Conservation (phyloP, 2,329 filamentous ascomycete genomes). For the Sclerotinia glacialis region DNA sequence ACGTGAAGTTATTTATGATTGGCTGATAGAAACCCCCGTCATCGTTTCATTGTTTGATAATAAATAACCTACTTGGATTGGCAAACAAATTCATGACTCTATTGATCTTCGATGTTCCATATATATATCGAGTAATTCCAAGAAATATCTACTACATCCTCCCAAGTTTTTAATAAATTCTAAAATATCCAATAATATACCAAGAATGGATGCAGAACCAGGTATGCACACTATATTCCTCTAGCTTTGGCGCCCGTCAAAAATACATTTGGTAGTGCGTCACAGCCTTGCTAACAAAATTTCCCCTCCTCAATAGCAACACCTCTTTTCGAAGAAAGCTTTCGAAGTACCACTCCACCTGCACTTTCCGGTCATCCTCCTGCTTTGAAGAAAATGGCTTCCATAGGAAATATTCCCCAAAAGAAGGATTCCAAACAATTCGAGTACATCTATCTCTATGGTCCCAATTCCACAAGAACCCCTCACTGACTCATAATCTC, state of each 20-base stretch:
- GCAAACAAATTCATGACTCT: background rate
- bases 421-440: conserved; percentile 30
- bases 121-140: background rate
- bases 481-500: conserved; percentile 30
- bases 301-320: conserved; percentile 23
- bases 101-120: background rate
- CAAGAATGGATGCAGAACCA: conserved; percentile 16
- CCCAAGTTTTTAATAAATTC: background rate
- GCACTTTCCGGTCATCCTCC: conserved; percentile 34
- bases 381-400: conserved; percentile 37
- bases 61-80: background rate
- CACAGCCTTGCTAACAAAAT: conserved; percentile 27
- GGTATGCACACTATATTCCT: conserved; percentile 11
- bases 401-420: conserved; percentile 33
- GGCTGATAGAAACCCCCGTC: background rate
- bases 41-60: background rate
- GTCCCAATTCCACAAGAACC: background rate
- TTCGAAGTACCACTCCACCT: conserved; percentile 36
- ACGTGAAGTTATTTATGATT: background rate
- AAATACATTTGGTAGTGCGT: conserved; percentile 10
- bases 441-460: conserved; percentile 31
- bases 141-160: background rate
- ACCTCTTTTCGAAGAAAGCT: conserved; percentile 29
- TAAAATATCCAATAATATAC: no score
- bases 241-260: conserved; percentile 16